Base-by-base conservation (phyloP, 2,329 filamentous ascomycete genomes). In the Diplodia scrobiculata region DNA sequence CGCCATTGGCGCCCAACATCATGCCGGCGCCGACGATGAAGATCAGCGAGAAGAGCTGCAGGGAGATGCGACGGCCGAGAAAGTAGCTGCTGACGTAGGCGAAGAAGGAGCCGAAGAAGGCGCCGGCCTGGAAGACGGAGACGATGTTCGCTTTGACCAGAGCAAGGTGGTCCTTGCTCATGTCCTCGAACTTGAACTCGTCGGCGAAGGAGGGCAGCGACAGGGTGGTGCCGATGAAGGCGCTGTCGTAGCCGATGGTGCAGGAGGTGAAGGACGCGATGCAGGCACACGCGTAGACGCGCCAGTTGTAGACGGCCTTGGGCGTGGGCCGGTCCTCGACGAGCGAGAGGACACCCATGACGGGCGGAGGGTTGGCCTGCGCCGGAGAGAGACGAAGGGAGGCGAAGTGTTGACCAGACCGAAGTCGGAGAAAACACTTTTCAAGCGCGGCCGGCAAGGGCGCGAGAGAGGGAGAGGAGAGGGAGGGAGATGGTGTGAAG, bases 41-140 rank as follows among this genome's bases (percentile, higher is more conserved):
- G 69, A 93, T 70, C 38, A 84, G 64, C 1, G 83, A 78, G 73
- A 88, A 89, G 54, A 87, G 69, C 69, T 87, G 79, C 2, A 93
- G 81, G 25, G 86, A 88, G 73, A 82, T 84, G 72, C 85, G 86
- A 25, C 90, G 84, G 32, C 90, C 90, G 68, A 89, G 79, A 74
- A 84, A 90, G 79, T 89, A 87, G 34, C 84, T 87, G 38, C 86
- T 83, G 9, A 80, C 82, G 70, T 90, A 92, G 66, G 87, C 89
- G 67, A 85, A 83, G 48, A 92, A 79, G n/a, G 88, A 86, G 60
- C 91, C 91, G 71, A 94, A 93, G 80, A 95, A 93, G 67, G 90
- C 90, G 67, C 91, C 91, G 10, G 91, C 91, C 77, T 94, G 91
- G 79, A 91, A 93, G 64, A 89, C 85, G 29, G 89, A 92, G 62